phyloP scores from a whole-genome alignment of 2,329 filamentous ascomycete species.

The Aspergillus melleus region DNA sequence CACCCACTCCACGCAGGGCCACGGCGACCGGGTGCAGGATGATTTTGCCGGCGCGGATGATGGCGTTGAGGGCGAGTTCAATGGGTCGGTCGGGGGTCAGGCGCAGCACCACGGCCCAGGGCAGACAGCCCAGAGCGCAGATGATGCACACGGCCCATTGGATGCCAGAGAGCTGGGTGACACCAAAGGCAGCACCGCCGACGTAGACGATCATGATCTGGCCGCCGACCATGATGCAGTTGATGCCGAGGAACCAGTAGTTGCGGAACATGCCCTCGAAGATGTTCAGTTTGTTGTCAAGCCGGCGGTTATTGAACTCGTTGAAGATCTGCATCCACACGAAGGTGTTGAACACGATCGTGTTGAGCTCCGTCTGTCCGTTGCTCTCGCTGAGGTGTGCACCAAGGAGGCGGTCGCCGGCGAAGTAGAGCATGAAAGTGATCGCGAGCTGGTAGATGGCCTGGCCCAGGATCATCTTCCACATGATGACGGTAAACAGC shows the following conservation, averaged over 20 bases:
- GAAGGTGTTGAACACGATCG: conserved; percentile 95
- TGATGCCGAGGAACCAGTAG: conserved; percentile 85
- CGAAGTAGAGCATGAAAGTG: conserved; percentile 82
- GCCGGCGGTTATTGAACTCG: conserved; percentile 91
- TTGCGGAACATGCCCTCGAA: conserved; percentile 85
- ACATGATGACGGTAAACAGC: conserved; percentile 87
- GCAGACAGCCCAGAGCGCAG: conserved; percentile 80
- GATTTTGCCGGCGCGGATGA: conserved; percentile 55
- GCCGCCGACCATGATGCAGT: conserved; percentile 80
- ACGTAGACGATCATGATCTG: conserved; percentile 89
- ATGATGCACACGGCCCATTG: conserved; percentile 89
- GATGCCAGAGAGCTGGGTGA: conserved; percentile 65
- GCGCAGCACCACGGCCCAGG: conserved; percentile 77
- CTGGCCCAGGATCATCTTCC: conserved; percentile 98
- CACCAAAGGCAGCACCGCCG: conserved; percentile 77
- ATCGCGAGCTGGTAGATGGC: conserved; percentile 80
- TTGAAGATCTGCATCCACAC: conserved; percentile 99
- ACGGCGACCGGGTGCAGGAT: conserved; percentile 47
- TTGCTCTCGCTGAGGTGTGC: conserved; percentile 53
- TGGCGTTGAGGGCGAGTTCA: conserved; percentile 46
- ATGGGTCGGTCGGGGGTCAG: conserved; percentile 71
- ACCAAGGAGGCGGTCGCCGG: conserved; percentile 60
- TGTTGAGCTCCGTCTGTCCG: conserved; percentile 59
- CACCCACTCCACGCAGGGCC: conserved; percentile 27
- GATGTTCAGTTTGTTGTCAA: conserved; percentile 95